Conservation (phyloP, 768 basidiomycete genomes). For the Tricholoma furcatifolium region DNA sequence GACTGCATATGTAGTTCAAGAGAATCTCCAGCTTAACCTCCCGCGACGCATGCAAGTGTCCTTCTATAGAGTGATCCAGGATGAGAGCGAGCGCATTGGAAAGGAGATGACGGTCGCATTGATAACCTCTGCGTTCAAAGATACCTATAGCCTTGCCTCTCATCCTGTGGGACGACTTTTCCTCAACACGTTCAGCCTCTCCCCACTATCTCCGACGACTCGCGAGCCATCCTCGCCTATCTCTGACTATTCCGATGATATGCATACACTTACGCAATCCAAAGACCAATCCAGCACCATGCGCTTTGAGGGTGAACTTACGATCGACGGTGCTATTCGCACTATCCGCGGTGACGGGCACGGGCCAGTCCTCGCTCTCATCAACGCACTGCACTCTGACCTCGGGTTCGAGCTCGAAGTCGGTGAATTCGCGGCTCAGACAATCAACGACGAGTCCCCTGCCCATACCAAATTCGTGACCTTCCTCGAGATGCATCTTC, state of each 20-base stretch:
- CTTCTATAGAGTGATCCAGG: conserved; percentile 79
- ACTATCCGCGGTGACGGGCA: conserved; percentile 76
- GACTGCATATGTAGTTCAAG: conserved; percentile 80
- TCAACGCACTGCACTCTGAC: conserved; percentile 67
- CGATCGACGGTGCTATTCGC: conserved; percentile 62
- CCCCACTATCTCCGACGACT: conserved; percentile 38
- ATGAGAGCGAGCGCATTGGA: conserved; percentile 69
- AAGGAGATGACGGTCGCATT: conserved; percentile 80
- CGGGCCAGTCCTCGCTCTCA: conserved; percentile 73
- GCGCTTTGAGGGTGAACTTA: conserved; percentile 66
- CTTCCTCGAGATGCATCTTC: conserved; percentile 69
- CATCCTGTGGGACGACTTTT: conserved; percentile 65
- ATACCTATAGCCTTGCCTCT: conserved; percentile 61
- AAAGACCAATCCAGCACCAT: conserved; percentile 17
- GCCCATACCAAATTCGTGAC: conserved; percentile 58
- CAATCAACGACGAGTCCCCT: conserved; percentile 40
- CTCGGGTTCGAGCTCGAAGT: conserved; percentile 65
- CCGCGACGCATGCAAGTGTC: conserved; percentile 80
- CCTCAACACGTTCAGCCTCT: conserved; percentile 61
- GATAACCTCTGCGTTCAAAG: conserved; percentile 69
- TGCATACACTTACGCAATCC: conserved; percentile 29
- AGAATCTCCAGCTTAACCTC: conserved; percentile 70
- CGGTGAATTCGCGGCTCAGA: conserved; percentile 74
- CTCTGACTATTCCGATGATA: conserved; percentile 49
- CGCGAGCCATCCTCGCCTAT: conserved; percentile 36